phyloP scores from a whole-genome alignment of 192 early-diverging fungal species.

The Funneliformis geosporum region DNA sequence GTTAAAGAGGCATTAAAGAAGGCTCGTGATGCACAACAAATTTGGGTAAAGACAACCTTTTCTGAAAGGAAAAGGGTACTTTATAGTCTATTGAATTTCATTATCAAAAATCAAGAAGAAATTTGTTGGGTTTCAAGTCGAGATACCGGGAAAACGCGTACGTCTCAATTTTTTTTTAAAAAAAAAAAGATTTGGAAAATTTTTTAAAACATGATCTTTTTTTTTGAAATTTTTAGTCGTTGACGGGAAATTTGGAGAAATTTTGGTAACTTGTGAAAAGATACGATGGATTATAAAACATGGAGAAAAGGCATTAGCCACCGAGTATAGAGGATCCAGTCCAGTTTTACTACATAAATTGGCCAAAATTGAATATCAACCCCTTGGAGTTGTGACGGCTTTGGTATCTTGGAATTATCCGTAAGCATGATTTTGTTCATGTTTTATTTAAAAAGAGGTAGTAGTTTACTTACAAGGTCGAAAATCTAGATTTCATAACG shows the following conservation, averaged over 20 bases:
- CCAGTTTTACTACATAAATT: slow-evolving; percentile 76
- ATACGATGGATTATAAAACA: slow-evolving; percentile 79
- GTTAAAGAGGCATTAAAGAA: slow-evolving; percentile 56
- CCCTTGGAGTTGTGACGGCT: slow-evolving; percentile 79
- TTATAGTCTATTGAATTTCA: slow-evolving; percentile 68
- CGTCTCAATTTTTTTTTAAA: slow-evolving; percentile 13
- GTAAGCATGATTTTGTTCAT: slow-evolving; percentile 27
- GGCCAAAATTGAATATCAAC: slow-evolving; percentile 76
- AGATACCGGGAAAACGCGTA: slow-evolving; percentile 80
- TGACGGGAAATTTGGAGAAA: slow-evolving; percentile 83
- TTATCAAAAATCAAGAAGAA: slow-evolving; percentile 70
- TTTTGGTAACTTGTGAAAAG: slow-evolving; percentile 75
- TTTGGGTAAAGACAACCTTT: slow-evolving; percentile 72
- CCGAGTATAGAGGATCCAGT: slow-evolving; percentile 67
- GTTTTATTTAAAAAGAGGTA: not conserved
- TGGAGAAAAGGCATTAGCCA: slow-evolving; percentile 68
- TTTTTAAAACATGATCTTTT: not conserved
- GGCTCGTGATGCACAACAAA: slow-evolving; percentile 64
- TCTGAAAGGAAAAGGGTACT: slow-evolving; percentile 72
- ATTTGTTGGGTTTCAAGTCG: slow-evolving; percentile 73
- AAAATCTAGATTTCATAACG: slow-evolving; percentile 61
- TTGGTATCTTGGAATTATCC: slow-evolving; percentile 92
- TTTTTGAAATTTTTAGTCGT: slow-evolving; percentile 48
- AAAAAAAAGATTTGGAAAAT: not conserved
- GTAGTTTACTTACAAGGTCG: not conserved